Conservation (phyloP, 257 asterid species). For the Scutellaria minor region DNA sequence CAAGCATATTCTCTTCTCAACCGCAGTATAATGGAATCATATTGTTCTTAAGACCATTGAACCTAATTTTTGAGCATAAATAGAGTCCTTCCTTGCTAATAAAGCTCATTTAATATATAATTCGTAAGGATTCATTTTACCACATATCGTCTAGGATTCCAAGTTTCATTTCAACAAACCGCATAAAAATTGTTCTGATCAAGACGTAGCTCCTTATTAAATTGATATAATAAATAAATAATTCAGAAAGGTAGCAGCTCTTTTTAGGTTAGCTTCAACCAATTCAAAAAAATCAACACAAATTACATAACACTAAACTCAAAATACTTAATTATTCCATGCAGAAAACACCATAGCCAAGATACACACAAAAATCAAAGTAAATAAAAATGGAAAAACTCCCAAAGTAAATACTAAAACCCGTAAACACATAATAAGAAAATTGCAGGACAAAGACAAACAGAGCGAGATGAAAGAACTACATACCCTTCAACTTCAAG, state of each 20-base stretch:
- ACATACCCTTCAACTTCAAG: constrained; percentile 92
- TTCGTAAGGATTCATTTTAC: too few relatives aligned
- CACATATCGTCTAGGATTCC: not conserved
- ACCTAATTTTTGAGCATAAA: not conserved
- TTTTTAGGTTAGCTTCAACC: not conserved
- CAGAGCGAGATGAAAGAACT: not conserved
- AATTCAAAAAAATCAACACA: not conserved
- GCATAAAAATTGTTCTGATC: constrained; percentile 12
- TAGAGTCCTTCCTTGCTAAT: not conserved
- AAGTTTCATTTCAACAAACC: not conserved
- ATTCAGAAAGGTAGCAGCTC: not conserved
- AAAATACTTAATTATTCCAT: constrained; percentile 25
- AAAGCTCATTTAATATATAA: not conserved
- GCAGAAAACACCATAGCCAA: constrained; percentile 28
- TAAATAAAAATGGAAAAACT: not conserved
- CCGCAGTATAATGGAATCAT: not conserved
- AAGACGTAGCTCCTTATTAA: not conserved
- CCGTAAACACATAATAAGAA: not conserved
- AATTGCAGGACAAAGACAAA: not conserved
- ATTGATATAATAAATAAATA: not conserved
- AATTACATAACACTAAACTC: not conserved
- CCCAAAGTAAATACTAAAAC: not conserved
- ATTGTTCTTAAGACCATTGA: not conserved
- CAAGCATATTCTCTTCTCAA: constrained; percentile 13
- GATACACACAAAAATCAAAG: not conserved